phyloP scores from a whole-genome alignment of 345 rosid genomes.

The Turnera subulata region DNA sequence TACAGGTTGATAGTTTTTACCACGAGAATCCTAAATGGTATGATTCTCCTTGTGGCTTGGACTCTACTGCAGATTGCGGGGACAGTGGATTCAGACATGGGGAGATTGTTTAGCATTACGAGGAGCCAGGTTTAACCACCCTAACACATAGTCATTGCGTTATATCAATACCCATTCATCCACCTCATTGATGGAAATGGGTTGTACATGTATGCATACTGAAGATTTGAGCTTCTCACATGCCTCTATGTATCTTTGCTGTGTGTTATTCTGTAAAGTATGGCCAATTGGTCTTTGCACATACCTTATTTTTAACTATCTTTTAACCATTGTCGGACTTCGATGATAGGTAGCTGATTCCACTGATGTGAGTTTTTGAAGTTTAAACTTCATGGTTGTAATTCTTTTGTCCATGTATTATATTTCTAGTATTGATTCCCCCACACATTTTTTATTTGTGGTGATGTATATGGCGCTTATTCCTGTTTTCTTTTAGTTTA shows the following conservation, averaged over 20 bases:
- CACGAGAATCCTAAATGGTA: conserved; percentile 93
- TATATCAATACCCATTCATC: conserved; percentile 31
- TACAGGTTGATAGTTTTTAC: conserved; percentile 97
- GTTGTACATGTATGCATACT: conserved; percentile 55
- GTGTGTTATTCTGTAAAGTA: conserved; percentile 45
- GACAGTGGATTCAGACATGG: conserved; percentile 82
- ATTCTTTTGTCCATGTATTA: too few relatives aligned
- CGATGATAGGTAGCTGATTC: conserved; percentile 23
- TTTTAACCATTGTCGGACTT: conserved; percentile 29
- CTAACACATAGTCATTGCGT: conserved; percentile 42
- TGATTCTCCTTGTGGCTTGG: conserved; percentile 95
- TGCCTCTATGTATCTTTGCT: conserved; percentile 34
- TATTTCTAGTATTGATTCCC: too few relatives aligned
- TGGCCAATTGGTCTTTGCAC: conserved; percentile 46
- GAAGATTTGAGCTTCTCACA: conserved; percentile 36
- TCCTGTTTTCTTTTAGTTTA: too few relatives aligned
- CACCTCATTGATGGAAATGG: conserved; percentile 31
- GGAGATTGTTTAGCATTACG: conserved; percentile 56
- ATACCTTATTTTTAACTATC: conserved; percentile 33
- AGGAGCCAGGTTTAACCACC: conserved; percentile 29
- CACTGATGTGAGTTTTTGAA: conserved; percentile 15
- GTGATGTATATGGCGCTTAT: too few relatives aligned
- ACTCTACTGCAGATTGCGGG: conserved; percentile 74
- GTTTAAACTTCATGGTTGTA: not conserved
- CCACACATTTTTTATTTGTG: too few relatives aligned